These are phyloP conservation scores for Rutstroemia sp. DNA, from an alignment of 2,329 filamentous ascomycete genomes.

Conservation along the genomic window DNA sequence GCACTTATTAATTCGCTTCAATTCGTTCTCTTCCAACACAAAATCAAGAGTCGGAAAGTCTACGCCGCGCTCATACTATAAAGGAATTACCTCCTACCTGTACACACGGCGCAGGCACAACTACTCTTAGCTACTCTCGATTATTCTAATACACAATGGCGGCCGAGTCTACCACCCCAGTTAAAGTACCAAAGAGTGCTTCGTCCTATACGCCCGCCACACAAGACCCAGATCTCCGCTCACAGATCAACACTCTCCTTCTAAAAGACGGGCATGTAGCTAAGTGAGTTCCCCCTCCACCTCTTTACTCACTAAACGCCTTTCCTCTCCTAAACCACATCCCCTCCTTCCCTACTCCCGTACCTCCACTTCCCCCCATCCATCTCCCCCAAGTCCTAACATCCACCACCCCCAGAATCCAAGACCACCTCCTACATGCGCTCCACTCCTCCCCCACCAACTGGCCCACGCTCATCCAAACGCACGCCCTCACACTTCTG, in stretches of 20 bases:
- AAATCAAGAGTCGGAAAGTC: too few relatives aligned
- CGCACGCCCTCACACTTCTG: constrained; percentile 52
- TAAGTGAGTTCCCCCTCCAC: constrained; percentile 37
- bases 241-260: constrained; percentile 53
- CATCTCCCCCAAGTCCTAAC: constrained; percentile 5
- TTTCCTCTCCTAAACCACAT: neutral
- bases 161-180: constrained; percentile 38
- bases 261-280: constrained; percentile 51
- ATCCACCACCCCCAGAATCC: constrained; percentile 42
- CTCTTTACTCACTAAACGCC: constrained; percentile 1
- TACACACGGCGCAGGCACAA: too few relatives aligned
- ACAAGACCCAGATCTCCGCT: constrained; percentile 53
- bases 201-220: constrained; percentile 53
- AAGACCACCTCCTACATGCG: constrained; percentile 55
- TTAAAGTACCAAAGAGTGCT: constrained; percentile 50
- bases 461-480: constrained; percentile 55
- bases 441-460: constrained; percentile 52
- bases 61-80: neutral
- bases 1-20: too few relatives aligned
- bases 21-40: too few relatives aligned
- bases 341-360: neutral
- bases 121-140: neutral
- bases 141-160: constrained; percentile 15
- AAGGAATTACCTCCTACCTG: neutral
- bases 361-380: neutral